phyloP scores from a whole-genome alignment of 2,329 filamentous ascomycete species.

The Cladophialophora immunda region DNA sequence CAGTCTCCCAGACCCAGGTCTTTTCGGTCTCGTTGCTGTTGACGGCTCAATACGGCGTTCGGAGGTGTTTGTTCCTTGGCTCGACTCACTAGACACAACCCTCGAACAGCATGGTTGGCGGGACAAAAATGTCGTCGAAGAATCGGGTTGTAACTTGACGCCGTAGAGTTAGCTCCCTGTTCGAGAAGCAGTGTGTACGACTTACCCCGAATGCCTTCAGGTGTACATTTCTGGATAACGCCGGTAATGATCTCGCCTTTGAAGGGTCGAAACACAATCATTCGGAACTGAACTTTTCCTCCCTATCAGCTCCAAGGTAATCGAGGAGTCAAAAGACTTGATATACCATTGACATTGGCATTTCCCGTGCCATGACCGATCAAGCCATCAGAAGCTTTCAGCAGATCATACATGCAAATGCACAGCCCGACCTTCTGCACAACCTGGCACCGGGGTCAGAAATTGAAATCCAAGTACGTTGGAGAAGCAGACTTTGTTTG shows the following conservation, averaged over 20 bases:
- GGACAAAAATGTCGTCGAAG: conserved; percentile 91
- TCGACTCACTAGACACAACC: conserved; percentile 75
- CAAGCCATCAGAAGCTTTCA: conserved; percentile 88
- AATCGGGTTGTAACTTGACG: conserved; percentile 80
- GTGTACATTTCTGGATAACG: conserved; percentile 77
- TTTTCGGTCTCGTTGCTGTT: conserved; percentile 75
- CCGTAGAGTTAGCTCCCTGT: conserved; percentile 6
- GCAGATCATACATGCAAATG: conserved; percentile 89
- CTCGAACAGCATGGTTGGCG: conserved; percentile 75
- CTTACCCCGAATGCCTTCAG: conserved; percentile 75
- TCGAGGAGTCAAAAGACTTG: conserved; percentile 7
- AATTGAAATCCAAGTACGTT: background rate
- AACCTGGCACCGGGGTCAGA: conserved; percentile 59
- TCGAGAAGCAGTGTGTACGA: background rate
- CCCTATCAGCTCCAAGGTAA: conserved; percentile 18
- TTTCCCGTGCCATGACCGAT: conserved; percentile 92
- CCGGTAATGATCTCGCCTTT: conserved; percentile 91
- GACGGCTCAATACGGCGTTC: conserved; percentile 34
- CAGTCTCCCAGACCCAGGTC: conserved; percentile 84
- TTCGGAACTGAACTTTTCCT: conserved; percentile 80
- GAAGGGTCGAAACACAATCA: conserved; percentile 94
- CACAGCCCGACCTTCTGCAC: conserved; percentile 95
- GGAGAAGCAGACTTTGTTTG: conserved; percentile 74
- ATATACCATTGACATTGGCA: conserved; percentile 88
- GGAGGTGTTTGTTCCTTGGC: conserved; percentile 22